Evolutionary conservation across 805 yeast species (phyloP), one percentile per base, ranked within the genome.

Genomic region (Helenozyma rhizophorensis): DNA sequence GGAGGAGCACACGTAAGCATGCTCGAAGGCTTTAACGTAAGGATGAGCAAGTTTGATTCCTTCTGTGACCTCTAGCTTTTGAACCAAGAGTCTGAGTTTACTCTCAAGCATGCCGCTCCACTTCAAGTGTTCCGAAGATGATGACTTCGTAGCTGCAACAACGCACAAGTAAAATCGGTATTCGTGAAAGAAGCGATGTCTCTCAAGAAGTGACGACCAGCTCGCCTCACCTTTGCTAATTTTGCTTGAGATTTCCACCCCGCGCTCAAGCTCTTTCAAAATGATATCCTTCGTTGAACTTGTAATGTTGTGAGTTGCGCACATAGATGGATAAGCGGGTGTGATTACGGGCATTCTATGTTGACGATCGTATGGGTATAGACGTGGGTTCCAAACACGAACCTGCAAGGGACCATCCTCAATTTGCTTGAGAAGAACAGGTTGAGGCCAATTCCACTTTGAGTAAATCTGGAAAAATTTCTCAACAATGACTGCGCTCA

Each of bases 361-460:
- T 21, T 78, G 77, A 39, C 95, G 74, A 57, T 93, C 98, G 48
- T 79, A 86, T 1, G 93, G 82, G 53, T 93, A 93, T 3, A 90
- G 61, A 42, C 83, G 74, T 12, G 98, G 98, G 56, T 93, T 93
- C 98, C 98, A 93, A 7, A 93, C 93, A 40, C 96, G 73, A 1
- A 89, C 97, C 48, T 89, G 97, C 27, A 93, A 62, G 1, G 97
- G 97, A 1, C 98, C 97, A 62, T 90, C 97, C 54, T 93, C 98
- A 42, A 93, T 93, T 11, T 79, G 93, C 52, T 87, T 89, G 35
- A 93, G 68, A 23, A 93, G 66, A 1, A 93, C 97, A 0, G 98
- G 98, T 58, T 90, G 97, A 1, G 98, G 98, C 98, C 98, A 93
- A 49, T 77, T 79, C 98, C 98, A 93, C 54, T 86, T 77, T 1